Evolutionary conservation across 345 rosid genomes (phyloP), one percentile per base, ranked within the genome.

Genomic region (Rhodamnia argentea): DNA sequence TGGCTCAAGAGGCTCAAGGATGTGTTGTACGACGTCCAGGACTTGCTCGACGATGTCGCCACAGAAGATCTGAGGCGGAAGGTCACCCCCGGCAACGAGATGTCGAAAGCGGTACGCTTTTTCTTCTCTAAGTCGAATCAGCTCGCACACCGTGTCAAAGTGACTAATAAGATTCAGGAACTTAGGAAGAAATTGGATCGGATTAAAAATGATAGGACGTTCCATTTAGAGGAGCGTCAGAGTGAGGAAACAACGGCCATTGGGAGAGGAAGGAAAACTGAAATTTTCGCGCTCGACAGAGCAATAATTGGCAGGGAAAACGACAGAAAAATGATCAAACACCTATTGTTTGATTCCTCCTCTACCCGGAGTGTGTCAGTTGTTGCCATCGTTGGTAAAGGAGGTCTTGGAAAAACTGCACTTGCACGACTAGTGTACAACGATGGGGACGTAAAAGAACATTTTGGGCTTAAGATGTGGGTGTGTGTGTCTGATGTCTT

Each of bases 371-470:
- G 0, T 1, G 5, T 60, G 74, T 60, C 74, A 27, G 27, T 27
- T 27, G 40, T 60, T 13, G 0, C 74, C 40, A 60, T 60, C 2
- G 20, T 60, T 27, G 74, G 74, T 6, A 60, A 27, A 27, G 40
- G 40, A 60, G 74, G 74, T 6, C 2, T 60, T 13, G 74, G 74
- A 27, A 27, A 60, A 62, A 62, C 75, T 1, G 22, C 75, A 27
- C 75, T 62, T 0, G 75, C 75, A 14, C 75, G 5, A 14, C 75
- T 27, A 7, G 22, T 62, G 75, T 27, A 14, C 75, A 62, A 62
- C 0, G 75, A 27, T 6, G 22, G 20, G 11, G 5, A 27, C 2
- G 40, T 27, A 14, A 0, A 27, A 60, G 0, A 13, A 27, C 74
- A 60, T 27, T 60, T 60, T 1, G 37, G 1, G 1, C 74, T 3